Evolutionary conservation across 129 eudicot genomes (phyloP).

Genomic region (Helichrysum umbraculigerum): DNA sequence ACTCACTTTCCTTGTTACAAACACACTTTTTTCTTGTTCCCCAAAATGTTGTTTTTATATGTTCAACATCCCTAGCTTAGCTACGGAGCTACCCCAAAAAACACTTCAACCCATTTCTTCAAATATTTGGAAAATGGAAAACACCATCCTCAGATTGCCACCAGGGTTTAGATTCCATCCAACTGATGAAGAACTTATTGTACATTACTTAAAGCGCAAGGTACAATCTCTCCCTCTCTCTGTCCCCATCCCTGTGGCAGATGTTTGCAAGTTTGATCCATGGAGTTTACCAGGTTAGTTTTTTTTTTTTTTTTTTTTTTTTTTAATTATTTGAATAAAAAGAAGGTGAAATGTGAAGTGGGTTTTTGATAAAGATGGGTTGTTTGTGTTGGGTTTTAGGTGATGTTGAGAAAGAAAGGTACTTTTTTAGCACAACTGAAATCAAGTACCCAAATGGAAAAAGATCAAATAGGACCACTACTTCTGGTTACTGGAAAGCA

Average conservation of each 20-base stretch:
- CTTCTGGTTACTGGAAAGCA: slow-evolving; percentile 92
- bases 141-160: slow-evolving; percentile 63
- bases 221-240: slow-evolving; percentile 66
- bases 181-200: slow-evolving; percentile 85
- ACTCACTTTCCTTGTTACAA: slow-evolving; percentile 44
- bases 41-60: slow-evolving; percentile 21
- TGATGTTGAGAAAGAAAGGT: slow-evolving; percentile 66
- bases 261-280: slow-evolving; percentile 89
- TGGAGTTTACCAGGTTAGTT: slow-evolving; percentile 92
- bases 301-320: not conserved
- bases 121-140: slow-evolving; percentile 51
- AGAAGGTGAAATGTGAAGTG: slow-evolving; percentile 22
- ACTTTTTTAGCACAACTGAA: slow-evolving; percentile 74
- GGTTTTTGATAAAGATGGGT: not conserved
- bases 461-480: slow-evolving; percentile 82
- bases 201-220: slow-evolving; percentile 75
- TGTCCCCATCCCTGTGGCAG: slow-evolving; percentile 72
- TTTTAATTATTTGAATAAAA: not conserved
- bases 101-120: slow-evolving; percentile 4
- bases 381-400: slow-evolving; percentile 41
- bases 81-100: not conserved
- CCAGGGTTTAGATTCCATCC: slow-evolving; percentile 95
- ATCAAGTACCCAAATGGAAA: slow-evolving; percentile 85
- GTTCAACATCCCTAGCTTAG: slow-evolving; percentile 26
- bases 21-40: slow-evolving; percentile 33